phyloP scores from a whole-genome alignment of 2,329 filamentous ascomycete species.

The Botryosphaeria dothidea region DNA sequence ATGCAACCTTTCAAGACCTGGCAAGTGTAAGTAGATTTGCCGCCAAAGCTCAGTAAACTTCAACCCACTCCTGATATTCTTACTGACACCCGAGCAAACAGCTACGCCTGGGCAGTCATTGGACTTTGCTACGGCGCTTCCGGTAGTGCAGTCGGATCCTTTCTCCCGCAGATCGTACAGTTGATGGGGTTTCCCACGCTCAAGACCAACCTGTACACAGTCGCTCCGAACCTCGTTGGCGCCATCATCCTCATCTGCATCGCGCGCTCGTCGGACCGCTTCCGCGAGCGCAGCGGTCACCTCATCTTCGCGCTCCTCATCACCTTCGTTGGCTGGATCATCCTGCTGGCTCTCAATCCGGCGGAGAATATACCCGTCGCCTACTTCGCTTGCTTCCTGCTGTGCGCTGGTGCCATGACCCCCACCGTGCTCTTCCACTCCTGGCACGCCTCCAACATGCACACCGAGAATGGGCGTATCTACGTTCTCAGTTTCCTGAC shows the following conservation, averaged over 20 bases:
- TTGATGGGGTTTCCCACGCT: conserved; percentile 5
- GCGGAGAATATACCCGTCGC: background rate
- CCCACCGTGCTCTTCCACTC: conserved; percentile 16
- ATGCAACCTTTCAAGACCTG: conserved; percentile 9
- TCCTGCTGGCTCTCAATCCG: conserved; percentile 5
- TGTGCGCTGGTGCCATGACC: conserved; percentile 16
- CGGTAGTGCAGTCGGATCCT: conserved; percentile 11
- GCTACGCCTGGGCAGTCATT: conserved; percentile 9
- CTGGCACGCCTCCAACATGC: conserved; percentile 16
- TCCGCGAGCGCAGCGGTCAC: conserved; percentile 15
- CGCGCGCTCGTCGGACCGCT: conserved; percentile 8
- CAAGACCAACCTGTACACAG: conserved; percentile 17
- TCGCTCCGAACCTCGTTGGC: conserved; percentile 19
- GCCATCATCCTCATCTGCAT: conserved; percentile 2
- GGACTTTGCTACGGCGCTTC: conserved; percentile 17
- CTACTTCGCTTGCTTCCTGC: conserved; percentile 17
- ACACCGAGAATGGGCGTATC: conserved; percentile 16
- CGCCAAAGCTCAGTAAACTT: background rate
- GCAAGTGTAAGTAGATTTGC: conserved; percentile 1
- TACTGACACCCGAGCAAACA: no score
- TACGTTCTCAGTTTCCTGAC: conserved; percentile 16
- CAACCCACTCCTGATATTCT: background rate
- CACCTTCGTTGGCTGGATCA: conserved; percentile 15
- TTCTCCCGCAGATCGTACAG: conserved; percentile 20
- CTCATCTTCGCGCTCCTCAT: conserved; percentile 12